Base-by-base conservation (phyloP, 2,329 filamentous ascomycete genomes). In the Fusarium hostae region DNA sequence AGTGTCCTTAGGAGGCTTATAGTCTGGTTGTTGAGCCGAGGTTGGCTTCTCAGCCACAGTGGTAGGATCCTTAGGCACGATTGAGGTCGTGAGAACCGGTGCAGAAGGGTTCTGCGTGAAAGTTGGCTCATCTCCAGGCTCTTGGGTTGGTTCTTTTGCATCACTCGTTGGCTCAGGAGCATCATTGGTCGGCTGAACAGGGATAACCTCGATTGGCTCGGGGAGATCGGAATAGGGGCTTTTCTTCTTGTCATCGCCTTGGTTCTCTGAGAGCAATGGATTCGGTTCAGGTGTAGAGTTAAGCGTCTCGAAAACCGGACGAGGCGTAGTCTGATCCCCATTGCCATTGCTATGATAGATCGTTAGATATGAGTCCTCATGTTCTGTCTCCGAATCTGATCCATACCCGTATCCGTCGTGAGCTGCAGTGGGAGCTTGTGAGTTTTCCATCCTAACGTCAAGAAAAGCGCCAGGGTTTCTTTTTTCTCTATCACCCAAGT, bases 271-370 rank as follows among this genome's bases (percentile, higher is more conserved):
- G 18, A 63, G 50, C 26, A 62, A 40, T 7, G 71, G 72, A 30
- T 68, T 65, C 11, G 75, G 59, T 16, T 75, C 34, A 16, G 73
- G 50, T 8, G 62, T 75, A 6, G 76, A 66, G n/a, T 67, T 64
- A 13, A 76, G 54, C 8, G 76, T 77, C 63, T 74, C 64, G 35
- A 76, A 76, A n/a, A 76, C 62, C 9, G 75, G 73, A 37, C 70
- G 71, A 11, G 77, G 74, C 1, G 76, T 78, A 18, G 76, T 66
- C 51, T 61, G 68, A n/a, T 61, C 56, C 20, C 63, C 69, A 24
- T 50, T 57, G 12, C 47, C 56, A 18, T 44, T 65, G 12, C 75
- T 77, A 28, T 47, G n/a, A 52, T 32, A 37, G 10, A 34, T 28
- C 41, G 64, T 76, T 44, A 76, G 71, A 45, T 39, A 44, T 37